Evolutionary conservation across 2,329 filamentous ascomycete species (phyloP), one percentile per base, ranked within the genome.

Genomic region (Monosporascus sp.): DNA sequence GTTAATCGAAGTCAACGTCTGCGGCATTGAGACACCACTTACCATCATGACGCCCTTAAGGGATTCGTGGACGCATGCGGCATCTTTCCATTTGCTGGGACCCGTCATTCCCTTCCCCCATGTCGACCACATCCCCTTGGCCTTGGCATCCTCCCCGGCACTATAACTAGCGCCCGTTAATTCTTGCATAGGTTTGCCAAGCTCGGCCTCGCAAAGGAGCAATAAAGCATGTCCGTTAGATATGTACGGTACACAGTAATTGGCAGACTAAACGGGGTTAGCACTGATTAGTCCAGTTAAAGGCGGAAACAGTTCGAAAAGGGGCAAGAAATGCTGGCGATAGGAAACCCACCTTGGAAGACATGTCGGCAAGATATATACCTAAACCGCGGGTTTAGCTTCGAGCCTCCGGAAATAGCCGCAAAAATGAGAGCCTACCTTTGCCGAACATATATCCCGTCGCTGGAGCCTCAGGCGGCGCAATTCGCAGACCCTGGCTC

Each of bases 381-480:
- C 90, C 90, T 69, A 95, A 95, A 53, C 87, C 90, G 60, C 31
- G 31, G 11, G 9, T 9, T 35, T 11, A 35, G 31, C 31, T 35
- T 35, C 31, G 31, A 35, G 1, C 4, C 9, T 35, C 31, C 31
- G 11, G 31, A 35, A 31, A 35, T 35, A 35, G 31, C 14, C 9
- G 9, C 31, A 5, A 35, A 31, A 35, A 5, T 14, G 9, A 35
- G 31, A 14, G 31, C 31, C 31, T 88, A 46, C 90, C 90, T 69
- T 95, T 95, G 53, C 87, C 90, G 60, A 95, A 96, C 88, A 93
- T 93, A 73, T 93, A 91, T 1, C 89, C 89, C 5, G 78, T 81
- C 0, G 84, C 84, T 0, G 90, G 91, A 0, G 90, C 90, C 68
- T 95, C 87, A 0, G 87, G 87, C 0, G 91, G 91, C 6, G 91